These are phyloP conservation scores for Sphagnum contortum DNA, from an alignment of 225 moss, liverwort and hornwort genomes.

Conservation along the genomic window DNA sequence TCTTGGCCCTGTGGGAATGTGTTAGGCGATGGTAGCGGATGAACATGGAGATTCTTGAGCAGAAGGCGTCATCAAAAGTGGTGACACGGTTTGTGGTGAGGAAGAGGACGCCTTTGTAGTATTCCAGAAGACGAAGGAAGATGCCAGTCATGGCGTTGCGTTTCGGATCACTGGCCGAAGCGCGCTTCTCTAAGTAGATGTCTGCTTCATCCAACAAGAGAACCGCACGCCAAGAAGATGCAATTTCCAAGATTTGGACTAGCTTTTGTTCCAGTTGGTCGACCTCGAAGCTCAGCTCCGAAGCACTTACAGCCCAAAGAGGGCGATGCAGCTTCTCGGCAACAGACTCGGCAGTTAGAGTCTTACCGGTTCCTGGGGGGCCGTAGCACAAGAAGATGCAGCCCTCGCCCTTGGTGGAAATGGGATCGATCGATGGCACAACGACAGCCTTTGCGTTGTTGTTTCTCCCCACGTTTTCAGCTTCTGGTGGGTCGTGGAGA, in stretches of 20 bases:
- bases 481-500: neutral
- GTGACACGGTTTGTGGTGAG: constrained; percentile 24
- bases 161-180: constrained; percentile 1
- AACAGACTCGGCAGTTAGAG: constrained; percentile 28
- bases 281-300: constrained; percentile 15
- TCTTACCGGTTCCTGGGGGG: constrained; percentile 27
- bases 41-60: constrained; percentile 24
- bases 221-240: constrained; percentile 20
- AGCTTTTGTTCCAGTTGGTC: constrained; percentile 13
- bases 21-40: constrained; percentile 10
- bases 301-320: constrained; percentile 20
- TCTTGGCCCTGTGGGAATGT: constrained; percentile 2
- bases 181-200: constrained; percentile 20
- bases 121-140: constrained; percentile 24
- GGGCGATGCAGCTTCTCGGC: constrained; percentile 26
- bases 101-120: constrained; percentile 21
- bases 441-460: neutral
- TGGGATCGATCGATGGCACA: constrained; percentile 7
- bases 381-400: constrained; percentile 30
- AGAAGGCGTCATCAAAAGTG: constrained; percentile 28
- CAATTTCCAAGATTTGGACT: constrained; percentile 16
- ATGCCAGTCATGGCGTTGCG: constrained; percentile 26
- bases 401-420: constrained; percentile 26
- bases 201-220: constrained; percentile 32
- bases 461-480: too few relatives aligned